Evolutionary conservation across 169 alveolate genomes (phyloP), one percentile per base, ranked within the genome.

Genomic region (Plasmodium inui): DNA sequence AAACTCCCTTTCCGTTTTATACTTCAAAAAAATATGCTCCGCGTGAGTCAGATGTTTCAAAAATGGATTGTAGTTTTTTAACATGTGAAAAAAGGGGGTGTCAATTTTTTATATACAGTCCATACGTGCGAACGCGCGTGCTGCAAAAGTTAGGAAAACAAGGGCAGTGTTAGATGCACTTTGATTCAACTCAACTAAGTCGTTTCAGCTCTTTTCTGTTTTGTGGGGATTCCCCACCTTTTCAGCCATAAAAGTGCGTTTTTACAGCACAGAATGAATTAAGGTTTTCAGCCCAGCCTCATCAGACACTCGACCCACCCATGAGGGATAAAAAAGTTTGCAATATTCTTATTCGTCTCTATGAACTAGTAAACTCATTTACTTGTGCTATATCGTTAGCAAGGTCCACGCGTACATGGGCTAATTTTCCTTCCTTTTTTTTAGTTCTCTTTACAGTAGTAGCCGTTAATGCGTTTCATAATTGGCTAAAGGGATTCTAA

Each of bases 361-460:
- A 26, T 22, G 76, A 67, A 28, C 17, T 67, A 22, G 37, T 28
- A 67, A 67, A 17, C 76, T 50, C 76, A 28, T 67, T 67, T 19
- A 67, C 76, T 22, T 28, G 37, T 67, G 37, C 37, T 26, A 22
- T 67, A 67, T 26, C 37, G 37, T 19, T 67, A 28, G 30, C 30
- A 4, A 28, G 30, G 32, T 67, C 5, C n/a, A n/a, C 22, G 7
- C 14, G 37, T 39, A 26, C 39, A 28, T 67, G 76, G 37, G 17
- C 32, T 67, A 67, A 67, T 67, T 67, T 67, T 28, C 76, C 76
- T 67, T 67, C 37, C n/a, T 61, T 61, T 67, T 67, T 67, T 67
- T 67, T 67, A 26, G 30, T 7, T n/a, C 37, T 67, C 37, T 22
- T 67, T 67, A 26, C n/a, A 26, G 10, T 19, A 67, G 76, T 67